Evolutionary conservation across 108 stramenopile species (phyloP).

Genomic region (Pseudonitzschia pungens): DNA sequence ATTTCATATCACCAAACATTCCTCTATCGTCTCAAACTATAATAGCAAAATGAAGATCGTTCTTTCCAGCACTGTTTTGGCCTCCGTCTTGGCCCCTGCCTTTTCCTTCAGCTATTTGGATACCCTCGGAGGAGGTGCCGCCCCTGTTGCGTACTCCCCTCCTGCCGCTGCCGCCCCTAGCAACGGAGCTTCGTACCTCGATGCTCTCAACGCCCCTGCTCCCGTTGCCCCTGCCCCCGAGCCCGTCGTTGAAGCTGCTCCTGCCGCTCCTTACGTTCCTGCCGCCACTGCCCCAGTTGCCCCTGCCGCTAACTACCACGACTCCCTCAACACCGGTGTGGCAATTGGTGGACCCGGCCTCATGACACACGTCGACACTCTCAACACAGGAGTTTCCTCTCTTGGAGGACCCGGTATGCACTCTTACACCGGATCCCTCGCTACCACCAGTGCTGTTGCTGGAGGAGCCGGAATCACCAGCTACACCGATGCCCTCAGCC

Average conservation of each 20-base stretch:
- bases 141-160: not conserved
- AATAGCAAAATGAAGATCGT: slow-evolving; percentile 26
- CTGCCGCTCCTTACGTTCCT: slow-evolving; percentile 9
- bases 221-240: not conserved
- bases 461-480: slow-evolving; percentile 24
- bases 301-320: slow-evolving; percentile 16
- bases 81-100: slow-evolving; percentile 24
- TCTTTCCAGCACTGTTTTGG: slow-evolving; percentile 25
- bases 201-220: slow-evolving; percentile 23
- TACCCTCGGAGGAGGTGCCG: slow-evolving; percentile 17
- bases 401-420: slow-evolving; percentile 9
- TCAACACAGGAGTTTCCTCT: slow-evolving; percentile 10
- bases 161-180: not conserved
- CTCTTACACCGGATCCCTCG: not conserved
- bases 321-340: slow-evolving; percentile 4
- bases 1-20: not conserved
- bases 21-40: not conserved
- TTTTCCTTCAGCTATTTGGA: slow-evolving; percentile 35
- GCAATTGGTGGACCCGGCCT: slow-evolving; percentile 6
- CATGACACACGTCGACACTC: slow-evolving; percentile 2
- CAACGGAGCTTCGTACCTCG: slow-evolving; percentile 29
- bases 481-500: slow-evolving; percentile 19
- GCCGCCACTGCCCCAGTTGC: slow-evolving; percentile 5
- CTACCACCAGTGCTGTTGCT: not conserved
- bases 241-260: not conserved